These are phyloP conservation scores for Leishmania tarentolae DNA, from an alignment of 208 protist species.

Conservation along the genomic window DNA sequence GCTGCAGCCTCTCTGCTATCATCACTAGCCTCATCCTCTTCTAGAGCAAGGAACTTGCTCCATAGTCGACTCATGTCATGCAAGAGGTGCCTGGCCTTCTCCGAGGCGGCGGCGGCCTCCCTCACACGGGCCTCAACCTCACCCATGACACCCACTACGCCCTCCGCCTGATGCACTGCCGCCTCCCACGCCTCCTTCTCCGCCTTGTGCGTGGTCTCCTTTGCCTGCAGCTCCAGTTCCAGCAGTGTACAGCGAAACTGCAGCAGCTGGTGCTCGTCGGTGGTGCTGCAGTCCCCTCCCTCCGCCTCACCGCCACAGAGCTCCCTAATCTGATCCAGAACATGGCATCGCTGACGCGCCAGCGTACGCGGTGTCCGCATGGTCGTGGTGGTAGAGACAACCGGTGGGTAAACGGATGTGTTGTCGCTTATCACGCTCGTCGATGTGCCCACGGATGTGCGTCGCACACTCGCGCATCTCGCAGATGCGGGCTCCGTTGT, in stretches of 20 bases:
- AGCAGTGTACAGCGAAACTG: slow-evolving; percentile 16
- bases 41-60: slow-evolving; percentile 16
- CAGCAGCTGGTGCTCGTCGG: slow-evolving; percentile 16
- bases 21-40: slow-evolving; percentile 11
- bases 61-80: slow-evolving; percentile 30
- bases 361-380: slow-evolving; percentile 15
- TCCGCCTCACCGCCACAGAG: not conserved
- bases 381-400: slow-evolving; percentile 3
- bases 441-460: not conserved
- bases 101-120: slow-evolving; percentile 10
- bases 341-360: slow-evolving; percentile 4
- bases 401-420: slow-evolving; percentile 3
- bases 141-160: slow-evolving; percentile 6
- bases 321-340: not conserved
- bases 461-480: not conserved
- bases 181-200: slow-evolving; percentile 21
- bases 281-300: not conserved
- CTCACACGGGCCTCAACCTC: slow-evolving; percentile 25
- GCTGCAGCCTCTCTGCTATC: not conserved
- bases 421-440: not conserved
- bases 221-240: slow-evolving; percentile 24
- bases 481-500: not conserved
- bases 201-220: slow-evolving; percentile 10
- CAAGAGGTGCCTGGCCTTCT: slow-evolving; percentile 11
- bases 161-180: slow-evolving; percentile 9